A percentile compares a stretch with the other conserved stretches of the same genome.
These are phyloP conservation scores for Termitomyces sp. DNA, from an alignment of 768 basidiomycete genomes.

Conservation along the genomic window DNA sequence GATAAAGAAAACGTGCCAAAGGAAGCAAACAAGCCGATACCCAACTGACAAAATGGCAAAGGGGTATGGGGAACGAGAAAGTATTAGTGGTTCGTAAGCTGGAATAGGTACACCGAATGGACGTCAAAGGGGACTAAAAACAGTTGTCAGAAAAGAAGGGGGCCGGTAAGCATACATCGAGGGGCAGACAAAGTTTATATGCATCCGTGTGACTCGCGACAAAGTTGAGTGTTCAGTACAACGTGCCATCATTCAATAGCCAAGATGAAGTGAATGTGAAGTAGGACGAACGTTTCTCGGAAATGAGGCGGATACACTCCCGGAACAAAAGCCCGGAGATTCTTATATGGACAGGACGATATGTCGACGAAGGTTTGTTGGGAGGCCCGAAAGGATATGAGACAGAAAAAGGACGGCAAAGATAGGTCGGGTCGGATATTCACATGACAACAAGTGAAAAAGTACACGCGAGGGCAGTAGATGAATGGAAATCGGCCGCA, in stretches of 20 bases:
- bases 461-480: constrained; percentile 27
- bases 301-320: constrained; percentile 26
- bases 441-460: constrained; percentile 25
- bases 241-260: constrained; percentile 8
- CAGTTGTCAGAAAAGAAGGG: constrained; percentile 12
- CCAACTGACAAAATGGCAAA: constrained; percentile 26
- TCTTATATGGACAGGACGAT: constrained; percentile 57
- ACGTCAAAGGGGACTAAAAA: constrained; percentile 12
- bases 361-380: constrained; percentile 47
- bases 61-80: constrained; percentile 1
- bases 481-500: constrained; percentile 26
- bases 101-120: constrained; percentile 13
- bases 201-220: constrained; percentile 17
- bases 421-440: constrained; percentile 25
- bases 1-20: constrained; percentile 22
- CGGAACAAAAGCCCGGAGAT: constrained; percentile 27
- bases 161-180: constrained; percentile 13
- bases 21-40: constrained; percentile 34
- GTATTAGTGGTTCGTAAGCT: constrained; percentile 17
- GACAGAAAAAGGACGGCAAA: constrained; percentile 24
- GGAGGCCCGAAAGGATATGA: constrained; percentile 28
- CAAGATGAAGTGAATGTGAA: background rate
- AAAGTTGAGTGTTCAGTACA: constrained; percentile 4
- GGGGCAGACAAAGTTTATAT: constrained; percentile 16
- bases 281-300: background rate